Conservation (phyloP, 495 filamentous ascomycete genomes). For the Penicillium canariense region DNA sequence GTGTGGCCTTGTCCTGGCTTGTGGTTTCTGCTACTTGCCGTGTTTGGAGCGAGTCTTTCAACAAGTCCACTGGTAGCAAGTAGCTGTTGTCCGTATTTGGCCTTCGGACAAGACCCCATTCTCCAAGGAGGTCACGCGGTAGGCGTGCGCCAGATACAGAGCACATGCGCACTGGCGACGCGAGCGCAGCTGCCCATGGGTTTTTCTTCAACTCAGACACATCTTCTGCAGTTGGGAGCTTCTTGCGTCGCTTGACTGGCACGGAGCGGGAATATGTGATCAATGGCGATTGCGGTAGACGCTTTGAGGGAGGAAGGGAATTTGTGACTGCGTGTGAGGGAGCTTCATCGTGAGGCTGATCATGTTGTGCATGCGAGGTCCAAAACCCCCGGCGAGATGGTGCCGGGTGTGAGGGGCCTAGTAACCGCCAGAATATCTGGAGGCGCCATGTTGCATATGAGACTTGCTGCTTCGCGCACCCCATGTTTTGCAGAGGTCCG, state of each 20-base stretch:
- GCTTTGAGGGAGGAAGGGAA: slow-evolving; percentile 29
- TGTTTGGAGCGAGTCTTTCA: slow-evolving; percentile 30
- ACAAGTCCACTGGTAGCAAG: slow-evolving; percentile 54
- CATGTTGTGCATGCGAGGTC: slow-evolving; percentile 1
- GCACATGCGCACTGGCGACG: slow-evolving; percentile 63
- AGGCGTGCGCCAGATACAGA: slow-evolving; percentile 51
- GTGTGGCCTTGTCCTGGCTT: not conserved
- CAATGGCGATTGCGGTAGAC: slow-evolving; percentile 43
- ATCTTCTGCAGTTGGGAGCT: slow-evolving; percentile 42
- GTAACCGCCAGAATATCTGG: slow-evolving; percentile 27
- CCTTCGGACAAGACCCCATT: slow-evolving; percentile 56
- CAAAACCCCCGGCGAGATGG: slow-evolving; percentile 10
- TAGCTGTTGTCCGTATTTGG: slow-evolving; percentile 56
- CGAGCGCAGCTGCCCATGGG: slow-evolving; percentile 57
- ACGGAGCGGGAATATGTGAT: slow-evolving; percentile 20
- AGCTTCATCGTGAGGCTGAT: slow-evolving; percentile 5
- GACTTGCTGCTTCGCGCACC: slow-evolving; percentile 22
- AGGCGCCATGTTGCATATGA: slow-evolving; percentile 40
- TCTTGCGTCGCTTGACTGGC: slow-evolving; percentile 26
- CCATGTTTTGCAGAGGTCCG: slow-evolving; percentile 22
- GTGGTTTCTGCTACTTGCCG: not conserved
- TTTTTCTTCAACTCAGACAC: slow-evolving; percentile 30
- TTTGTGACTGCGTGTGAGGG: not conserved
- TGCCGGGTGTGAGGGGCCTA: slow-evolving; percentile 6
- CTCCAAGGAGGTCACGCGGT: slow-evolving; percentile 62